A percentile compares a stretch with the other conserved stretches of the same genome.
Conservation (phyloP, 331 rosid species). For the Prunus yedoensis region DNA sequence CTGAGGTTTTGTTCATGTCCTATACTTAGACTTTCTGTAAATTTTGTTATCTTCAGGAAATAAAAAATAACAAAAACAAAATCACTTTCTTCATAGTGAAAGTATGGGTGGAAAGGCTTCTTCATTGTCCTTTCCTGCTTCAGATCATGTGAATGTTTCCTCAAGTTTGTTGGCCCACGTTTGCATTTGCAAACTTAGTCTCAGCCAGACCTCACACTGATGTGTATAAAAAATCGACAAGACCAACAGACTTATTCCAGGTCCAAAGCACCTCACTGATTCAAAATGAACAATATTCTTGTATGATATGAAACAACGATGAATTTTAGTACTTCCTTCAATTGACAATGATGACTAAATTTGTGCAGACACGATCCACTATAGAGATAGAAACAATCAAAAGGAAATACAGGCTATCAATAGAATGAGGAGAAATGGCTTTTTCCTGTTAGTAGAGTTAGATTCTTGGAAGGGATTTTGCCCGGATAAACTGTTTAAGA, state of each 20-base stretch:
- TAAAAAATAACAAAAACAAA: background rate
- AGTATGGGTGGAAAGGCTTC: background rate
- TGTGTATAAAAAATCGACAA: background rate
- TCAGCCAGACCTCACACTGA: background rate
- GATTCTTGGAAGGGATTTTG: conserved; percentile 69
- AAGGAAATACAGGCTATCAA: conserved; percentile 15
- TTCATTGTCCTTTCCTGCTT: background rate
- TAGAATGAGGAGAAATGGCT: conserved; percentile 15
- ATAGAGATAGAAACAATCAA: conserved; percentile 13
- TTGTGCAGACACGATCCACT: conserved; percentile 24
- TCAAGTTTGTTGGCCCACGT: background rate
- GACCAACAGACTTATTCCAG: background rate
- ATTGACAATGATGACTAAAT: background rate
- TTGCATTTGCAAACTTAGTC: background rate
- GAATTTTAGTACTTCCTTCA: conserved; percentile 10
- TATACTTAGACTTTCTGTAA: background rate
- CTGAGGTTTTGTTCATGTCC: too few relatives aligned
- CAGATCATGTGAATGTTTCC: background rate
- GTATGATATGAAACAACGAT: conserved; percentile 11
- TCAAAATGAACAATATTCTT: background rate
- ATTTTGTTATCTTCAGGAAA: background rate
- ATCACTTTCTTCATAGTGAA: background rate
- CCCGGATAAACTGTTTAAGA: conserved; percentile 70
- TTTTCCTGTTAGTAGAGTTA: conserved; percentile 20
- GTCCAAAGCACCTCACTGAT: background rate